phyloP scores from a whole-genome alignment of 495 filamentous ascomycete genomes.

The Cercophora sp. region DNA sequence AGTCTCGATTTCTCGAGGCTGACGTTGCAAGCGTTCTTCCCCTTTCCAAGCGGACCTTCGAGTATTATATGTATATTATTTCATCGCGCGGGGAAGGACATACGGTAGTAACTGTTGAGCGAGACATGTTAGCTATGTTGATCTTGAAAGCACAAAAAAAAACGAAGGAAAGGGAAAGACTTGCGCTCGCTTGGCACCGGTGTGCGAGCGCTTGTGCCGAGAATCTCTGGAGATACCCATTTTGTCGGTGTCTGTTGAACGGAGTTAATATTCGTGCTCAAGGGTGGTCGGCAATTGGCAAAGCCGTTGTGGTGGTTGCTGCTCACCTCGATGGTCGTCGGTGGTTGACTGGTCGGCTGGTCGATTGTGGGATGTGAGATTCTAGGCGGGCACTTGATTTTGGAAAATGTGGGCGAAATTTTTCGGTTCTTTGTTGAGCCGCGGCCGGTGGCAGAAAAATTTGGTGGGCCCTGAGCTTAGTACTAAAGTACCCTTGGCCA shows the following conservation, averaged over 20 bases:
- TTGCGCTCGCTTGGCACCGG: slow-evolving; percentile 86
- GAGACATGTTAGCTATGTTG: slow-evolving; percentile 19
- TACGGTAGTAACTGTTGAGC: slow-evolving; percentile 33
- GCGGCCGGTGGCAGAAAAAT: slow-evolving; percentile 15
- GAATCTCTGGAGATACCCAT: slow-evolving; percentile 99
- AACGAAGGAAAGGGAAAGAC: slow-evolving; percentile 10
- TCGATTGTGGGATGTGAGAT: slow-evolving; percentile 11
- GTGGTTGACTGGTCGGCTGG: slow-evolving; percentile 8
- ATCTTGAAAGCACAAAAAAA: background rate
- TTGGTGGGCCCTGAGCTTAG: slow-evolving; percentile 13
- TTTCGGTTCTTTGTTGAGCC: slow-evolving; percentile 26
- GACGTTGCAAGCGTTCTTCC: too few species aligned
- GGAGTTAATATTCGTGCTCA: slow-evolving; percentile 12
- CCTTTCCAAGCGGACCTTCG: slow-evolving; percentile 53
- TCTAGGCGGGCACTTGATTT: slow-evolving; percentile 20
- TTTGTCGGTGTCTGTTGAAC: slow-evolving; percentile 39
- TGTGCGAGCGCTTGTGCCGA: slow-evolving; percentile 97
- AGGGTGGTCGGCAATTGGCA: background rate
- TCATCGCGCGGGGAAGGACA: slow-evolving; percentile 21
- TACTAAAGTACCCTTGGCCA: background rate
- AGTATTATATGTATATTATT: slow-evolving; percentile 22
- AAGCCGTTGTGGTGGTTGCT: background rate
- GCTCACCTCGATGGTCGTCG: slow-evolving; percentile 22
- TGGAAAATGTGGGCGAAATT: slow-evolving; percentile 35
- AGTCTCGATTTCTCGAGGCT: too few species aligned